Evolutionary conservation across 2,329 filamentous ascomycete species (phyloP), one percentile per base, ranked within the genome.

Genomic region (Aspergillus neotritici): DNA sequence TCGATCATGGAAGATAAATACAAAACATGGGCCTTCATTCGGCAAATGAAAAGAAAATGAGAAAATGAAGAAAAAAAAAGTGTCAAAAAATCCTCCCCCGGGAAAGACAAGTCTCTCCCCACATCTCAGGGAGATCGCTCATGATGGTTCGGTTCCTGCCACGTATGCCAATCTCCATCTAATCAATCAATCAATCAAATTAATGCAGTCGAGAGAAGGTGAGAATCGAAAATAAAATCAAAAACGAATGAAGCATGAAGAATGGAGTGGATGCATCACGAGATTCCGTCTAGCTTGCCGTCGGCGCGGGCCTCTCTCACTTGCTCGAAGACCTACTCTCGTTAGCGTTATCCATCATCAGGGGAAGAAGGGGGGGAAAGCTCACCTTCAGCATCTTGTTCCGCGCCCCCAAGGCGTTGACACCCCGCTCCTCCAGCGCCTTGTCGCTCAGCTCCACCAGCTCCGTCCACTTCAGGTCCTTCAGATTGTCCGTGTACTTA

Each of bases 401-500:
- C 55, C 93, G 78, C 13, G 93, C 93, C 57, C 93, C 93, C 44
- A 97, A 78, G 41, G 93, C 93, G 65, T 95, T 96, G 28, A 98
- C 93, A 38, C 93, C 93, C 40, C 88, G 84, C 17, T 88, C 86
- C 70, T 97, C 91, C 51, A 98, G 74, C 37, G 87, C 90, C 62
- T 90, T 90, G 56, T 98, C 93, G 59, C 96, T 88, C 55, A 98
- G 74, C 66, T 93, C 86, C 47, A 98, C 75, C 56, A 98, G 71
- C 41, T 98, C 93, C 21, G 84, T 86, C 93, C 93, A 98, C 60
- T 93, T 89, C 75, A 97, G 81, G 61, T 97, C 91, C 71, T 97
- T 98, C 51, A 98, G 72, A 57, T 97, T 94, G 56, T 98, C 93
- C 8, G 93, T 98, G 70, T 98, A 98, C 74, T 98, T 98, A 76